Evolutionary conservation across 2,329 filamentous ascomycete genomes (phyloP), one percentile per base, ranked within the genome.

Genomic region (Talaromyces sp.): DNA sequence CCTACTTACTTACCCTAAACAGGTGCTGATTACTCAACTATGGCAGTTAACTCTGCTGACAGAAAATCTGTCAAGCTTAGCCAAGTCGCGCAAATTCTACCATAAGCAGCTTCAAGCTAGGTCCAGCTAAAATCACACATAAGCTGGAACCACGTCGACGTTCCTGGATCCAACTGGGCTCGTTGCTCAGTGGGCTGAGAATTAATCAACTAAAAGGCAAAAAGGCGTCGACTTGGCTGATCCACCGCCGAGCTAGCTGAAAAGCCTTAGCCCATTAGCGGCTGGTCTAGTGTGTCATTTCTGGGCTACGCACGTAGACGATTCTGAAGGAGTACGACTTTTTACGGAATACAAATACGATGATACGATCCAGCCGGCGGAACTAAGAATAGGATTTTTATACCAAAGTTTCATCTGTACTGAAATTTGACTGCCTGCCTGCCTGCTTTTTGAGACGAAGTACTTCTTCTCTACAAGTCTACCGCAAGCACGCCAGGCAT

Each of bases 171-270:
- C 52, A 37, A 37, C 33, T 56, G 31, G 50, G 50, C 31, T 56
- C 5, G 7, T 7, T 31, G 27, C 27, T 31, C 27, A 31, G 27
- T 6, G 27, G 27, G 50, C 11, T 19, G 3, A 39, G 52, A 39
- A 56, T 56, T 52, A 52, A 56, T 39, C 19, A 39, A 37, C 50
- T 56, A 56, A 56, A 31, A 56, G 50, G 50, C 52, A 24, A 56
- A 56, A 37, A 56, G 52, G 52, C 52, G 33, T 16, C 22, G 52
- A 33, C 52, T 56, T 56, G 52, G 52, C 52, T 39, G 31, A 37
- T 56, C 52, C 52, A 56, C 52, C 52, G n/a, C 4, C 4, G n/a
- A 33, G 11, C 27, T 52, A 33, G 48, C 48, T 33, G 27, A 52
- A 50, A 47, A 47, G 43, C 43, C 24, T 14, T 47, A 47, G 47